Evolutionary conservation across 2,329 filamentous ascomycete genomes (phyloP), one percentile per base, ranked within the genome.

Genomic region (Hymenoscyphus infarciens): DNA sequence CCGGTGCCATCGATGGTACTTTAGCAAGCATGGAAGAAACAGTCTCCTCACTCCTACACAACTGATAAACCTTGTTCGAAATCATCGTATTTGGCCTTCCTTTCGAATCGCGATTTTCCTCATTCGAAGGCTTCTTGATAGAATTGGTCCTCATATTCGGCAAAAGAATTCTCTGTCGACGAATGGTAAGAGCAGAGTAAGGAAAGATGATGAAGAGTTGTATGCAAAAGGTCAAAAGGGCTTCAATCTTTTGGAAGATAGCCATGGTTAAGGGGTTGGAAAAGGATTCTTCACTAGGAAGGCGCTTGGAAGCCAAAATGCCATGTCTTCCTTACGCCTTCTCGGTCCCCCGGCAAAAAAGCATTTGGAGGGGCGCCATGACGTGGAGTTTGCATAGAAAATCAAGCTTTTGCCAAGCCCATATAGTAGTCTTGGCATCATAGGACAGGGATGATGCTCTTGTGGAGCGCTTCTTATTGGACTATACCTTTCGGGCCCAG

Each of bases 11-110:
- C 0, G 75, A 74, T 0, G 85, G 83, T 60, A 88, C 75, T 31
- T 77, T 73, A 1, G 84, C 84, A 4, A 89, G 68, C 29, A 81
- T 74, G 0, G 83, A 82, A 33, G 80, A 87, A n/a, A 90, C 83
- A 19, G 81, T 87, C 38, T 81, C 76, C 16, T 73, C 67, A 13
- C 75, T 78, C 31, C 77, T 80, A 71, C 86, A 88, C 10, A 87
- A 74, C 27, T 79, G 74, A 64, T 80, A 76, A 8, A 87, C 74
- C 13, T 76, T 75, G 19, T 81, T 77, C 7, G 78, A 76, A 38
- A 84, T 73, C 67, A 77, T 78, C 29, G 60, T 65, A 11, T 5
- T 56, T 3, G 13, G 3, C 10, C 13, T 25, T 10, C 45, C 35
- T 13, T 38, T 38, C 35, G 13, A 13, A 38, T 38, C 35, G 13